phyloP scores from a whole-genome alignment of 2,329 filamentous ascomycete species.

The Colletotrichum sp. region DNA sequence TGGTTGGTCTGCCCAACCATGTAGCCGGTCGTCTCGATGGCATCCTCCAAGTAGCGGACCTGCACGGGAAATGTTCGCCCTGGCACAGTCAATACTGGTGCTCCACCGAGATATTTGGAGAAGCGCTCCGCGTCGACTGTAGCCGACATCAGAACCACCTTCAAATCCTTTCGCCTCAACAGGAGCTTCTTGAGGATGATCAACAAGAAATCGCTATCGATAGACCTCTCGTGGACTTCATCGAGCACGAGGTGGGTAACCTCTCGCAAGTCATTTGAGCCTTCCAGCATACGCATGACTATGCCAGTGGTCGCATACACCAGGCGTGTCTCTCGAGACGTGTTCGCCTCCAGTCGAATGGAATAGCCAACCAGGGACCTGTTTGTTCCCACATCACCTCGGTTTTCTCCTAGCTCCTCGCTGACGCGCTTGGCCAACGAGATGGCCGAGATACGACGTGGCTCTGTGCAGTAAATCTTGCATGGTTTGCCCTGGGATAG shows the following conservation, averaged over 20 bases:
- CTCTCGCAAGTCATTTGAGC: slow-evolving; percentile 82
- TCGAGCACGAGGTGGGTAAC: slow-evolving; percentile 96
- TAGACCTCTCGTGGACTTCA: slow-evolving; percentile 94
- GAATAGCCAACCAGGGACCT: slow-evolving; percentile 92
- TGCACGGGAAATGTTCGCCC: slow-evolving; percentile 93
- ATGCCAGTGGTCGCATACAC: slow-evolving; percentile 92
- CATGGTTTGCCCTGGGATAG: slow-evolving; percentile 80
- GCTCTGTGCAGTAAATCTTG: slow-evolving; percentile 96
- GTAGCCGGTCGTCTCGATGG: slow-evolving; percentile 85
- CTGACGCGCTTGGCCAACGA: slow-evolving; percentile 92
- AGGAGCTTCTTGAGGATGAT: slow-evolving; percentile 89
- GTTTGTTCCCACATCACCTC: slow-evolving; percentile 79
- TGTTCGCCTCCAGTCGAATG: slow-evolving; percentile 90
- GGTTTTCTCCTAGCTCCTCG: slow-evolving; percentile 89
- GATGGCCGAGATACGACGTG: slow-evolving; percentile 93
- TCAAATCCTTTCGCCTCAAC: slow-evolving; percentile 77
- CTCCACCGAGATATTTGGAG: slow-evolving; percentile 84
- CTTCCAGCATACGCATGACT: slow-evolving; percentile 97
- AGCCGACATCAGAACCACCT: slow-evolving; percentile 96
- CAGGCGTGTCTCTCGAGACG: slow-evolving; percentile 79
- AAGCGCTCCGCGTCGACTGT: slow-evolving; percentile 94
- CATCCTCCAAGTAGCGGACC: slow-evolving; percentile 89
- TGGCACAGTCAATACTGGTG: slow-evolving; percentile 88
- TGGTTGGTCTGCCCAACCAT: slow-evolving; percentile 47
- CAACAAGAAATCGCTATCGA: slow-evolving; percentile 94